These are phyloP conservation scores for Annulohypoxylon nitens DNA, from an alignment of 495 filamentous ascomycete genomes.

Conservation along the genomic window DNA sequence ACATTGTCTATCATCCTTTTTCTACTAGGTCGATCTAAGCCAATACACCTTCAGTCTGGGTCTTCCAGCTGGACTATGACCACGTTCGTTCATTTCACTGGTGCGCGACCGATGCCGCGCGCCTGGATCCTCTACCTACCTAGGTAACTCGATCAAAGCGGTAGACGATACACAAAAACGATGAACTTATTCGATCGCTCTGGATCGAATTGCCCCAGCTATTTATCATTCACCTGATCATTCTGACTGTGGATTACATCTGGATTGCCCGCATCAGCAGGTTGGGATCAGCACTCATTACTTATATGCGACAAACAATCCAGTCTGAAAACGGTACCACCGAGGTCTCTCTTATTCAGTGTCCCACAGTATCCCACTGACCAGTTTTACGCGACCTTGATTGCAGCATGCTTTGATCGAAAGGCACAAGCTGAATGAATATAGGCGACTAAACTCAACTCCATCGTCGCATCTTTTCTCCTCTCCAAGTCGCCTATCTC, in stretches of 20 bases:
- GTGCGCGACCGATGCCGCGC: constrained; percentile 40
- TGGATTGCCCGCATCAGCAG: not conserved
- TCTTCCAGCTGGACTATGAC: constrained; percentile 31
- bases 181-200: constrained; percentile 18
- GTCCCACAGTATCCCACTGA: not conserved
- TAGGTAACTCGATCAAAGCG: constrained; percentile 18
- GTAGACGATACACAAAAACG: not conserved
- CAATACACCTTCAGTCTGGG: constrained; percentile 16
- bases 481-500: not conserved
- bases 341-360: not conserved
- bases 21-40: constrained; percentile 15
- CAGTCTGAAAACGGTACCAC: too few relatives aligned
- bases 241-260: constrained; percentile 1
- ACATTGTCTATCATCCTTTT: not conserved
- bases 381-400: not conserved
- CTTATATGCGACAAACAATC: not conserved
- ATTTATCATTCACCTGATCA: constrained; percentile 19
- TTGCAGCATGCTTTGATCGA: not conserved
- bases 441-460: not conserved
- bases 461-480: not conserved
- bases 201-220: constrained; percentile 22
- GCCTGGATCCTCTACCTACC: constrained; percentile 34
- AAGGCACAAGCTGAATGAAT: not conserved
- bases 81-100: constrained; percentile 47
- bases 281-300: constrained; percentile 1